phyloP scores from a whole-genome alignment of 2,329 filamentous ascomycete species.

The Ophiostoma ips region DNA sequence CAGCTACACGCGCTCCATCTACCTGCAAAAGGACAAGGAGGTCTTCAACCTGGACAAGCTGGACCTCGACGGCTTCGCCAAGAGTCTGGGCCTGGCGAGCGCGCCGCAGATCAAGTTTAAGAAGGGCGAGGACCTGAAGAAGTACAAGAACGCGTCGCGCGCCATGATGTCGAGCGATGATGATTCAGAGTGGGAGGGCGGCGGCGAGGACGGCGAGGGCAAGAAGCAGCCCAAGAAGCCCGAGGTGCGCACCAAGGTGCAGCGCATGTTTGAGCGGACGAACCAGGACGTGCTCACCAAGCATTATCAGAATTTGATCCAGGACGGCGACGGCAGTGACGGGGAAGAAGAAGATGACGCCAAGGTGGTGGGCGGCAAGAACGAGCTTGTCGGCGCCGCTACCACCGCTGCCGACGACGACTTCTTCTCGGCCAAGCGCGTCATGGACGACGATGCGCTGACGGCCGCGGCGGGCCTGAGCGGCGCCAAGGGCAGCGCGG shows the following conservation, averaged over 20 bases:
- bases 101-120: conserved; percentile 87
- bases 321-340: conserved; percentile 44
- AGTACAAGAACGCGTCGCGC: conserved; percentile 72
- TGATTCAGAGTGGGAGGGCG: conserved; percentile 33
- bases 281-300: conserved; percentile 94
- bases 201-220: conserved; percentile 24
- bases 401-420: conserved; percentile 32
- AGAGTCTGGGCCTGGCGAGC: conserved; percentile 76
- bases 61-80: conserved; percentile 72
- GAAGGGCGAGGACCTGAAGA: conserved; percentile 78
- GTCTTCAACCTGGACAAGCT: conserved; percentile 75
- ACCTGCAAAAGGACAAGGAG: conserved; percentile 83
- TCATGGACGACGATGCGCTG: conserved; percentile 58
- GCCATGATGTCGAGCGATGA: conserved; percentile 50
- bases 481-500: conserved; percentile 10
- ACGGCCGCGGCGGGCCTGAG: conserved; percentile 35
- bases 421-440: conserved; percentile 79
- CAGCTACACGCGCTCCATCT: conserved; percentile 72
- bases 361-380: background rate
- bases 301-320: conserved; percentile 80
- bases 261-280: conserved; percentile 92
- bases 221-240: conserved; percentile 45
- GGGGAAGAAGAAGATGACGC: conserved; percentile 32
- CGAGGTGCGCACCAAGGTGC: conserved; percentile 81
- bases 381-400: background rate